phyloP scores from a whole-genome alignment of 2,329 filamentous ascomycete species.

The Periconia macrospinosa region DNA sequence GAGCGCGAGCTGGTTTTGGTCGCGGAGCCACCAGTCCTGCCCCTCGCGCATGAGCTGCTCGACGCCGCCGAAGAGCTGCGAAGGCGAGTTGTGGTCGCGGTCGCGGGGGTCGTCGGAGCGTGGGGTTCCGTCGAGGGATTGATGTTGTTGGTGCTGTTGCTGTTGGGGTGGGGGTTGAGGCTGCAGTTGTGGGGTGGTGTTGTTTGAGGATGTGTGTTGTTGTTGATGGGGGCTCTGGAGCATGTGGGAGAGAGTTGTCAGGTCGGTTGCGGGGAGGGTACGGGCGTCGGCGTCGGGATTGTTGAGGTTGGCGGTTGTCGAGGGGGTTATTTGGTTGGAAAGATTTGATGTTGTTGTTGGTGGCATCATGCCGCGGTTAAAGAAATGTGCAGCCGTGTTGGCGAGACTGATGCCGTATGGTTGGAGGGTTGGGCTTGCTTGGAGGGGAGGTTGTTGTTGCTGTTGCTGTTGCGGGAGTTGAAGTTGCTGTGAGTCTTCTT shows the following conservation, averaged over 20 bases:
- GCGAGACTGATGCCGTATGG: constrained; percentile 34
- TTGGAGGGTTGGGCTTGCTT: constrained; percentile 27
- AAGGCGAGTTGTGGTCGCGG: constrained; percentile 45
- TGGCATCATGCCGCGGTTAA: constrained; percentile 21
- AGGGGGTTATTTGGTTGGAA: constrained; percentile 23
- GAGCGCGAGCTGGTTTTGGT: constrained; percentile 62
- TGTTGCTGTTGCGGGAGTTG: neutral
- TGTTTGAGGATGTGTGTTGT: neutral
- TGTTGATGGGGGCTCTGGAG: constrained; percentile 29
- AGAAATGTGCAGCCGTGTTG: constrained; percentile 26
- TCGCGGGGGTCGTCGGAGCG: constrained; percentile 25
- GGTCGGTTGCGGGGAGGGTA: constrained; percentile 35
- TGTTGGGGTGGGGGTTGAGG: neutral
- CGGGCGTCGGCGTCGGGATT: constrained; percentile 26
- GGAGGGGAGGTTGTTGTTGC: neutral
- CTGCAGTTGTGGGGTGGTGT: constrained; percentile 4
- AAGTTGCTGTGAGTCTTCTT: constrained; percentile 5
- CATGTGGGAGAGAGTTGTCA: constrained; percentile 32
- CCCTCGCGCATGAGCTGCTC: constrained; percentile 64
- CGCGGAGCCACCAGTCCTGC: constrained; percentile 64
- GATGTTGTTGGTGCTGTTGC: neutral
- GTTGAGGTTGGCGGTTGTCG: constrained; percentile 12
- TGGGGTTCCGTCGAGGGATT: constrained; percentile 1
- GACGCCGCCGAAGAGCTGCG: constrained; percentile 60
- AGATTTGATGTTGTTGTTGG: constrained; percentile 8